A percentile compares a stretch with the other conserved stretches of the same genome.
These are phyloP conservation scores for Dothidotthia symphoricarpi DNA, from an alignment of 2,329 filamentous ascomycete genomes.

Conservation along the genomic window DNA sequence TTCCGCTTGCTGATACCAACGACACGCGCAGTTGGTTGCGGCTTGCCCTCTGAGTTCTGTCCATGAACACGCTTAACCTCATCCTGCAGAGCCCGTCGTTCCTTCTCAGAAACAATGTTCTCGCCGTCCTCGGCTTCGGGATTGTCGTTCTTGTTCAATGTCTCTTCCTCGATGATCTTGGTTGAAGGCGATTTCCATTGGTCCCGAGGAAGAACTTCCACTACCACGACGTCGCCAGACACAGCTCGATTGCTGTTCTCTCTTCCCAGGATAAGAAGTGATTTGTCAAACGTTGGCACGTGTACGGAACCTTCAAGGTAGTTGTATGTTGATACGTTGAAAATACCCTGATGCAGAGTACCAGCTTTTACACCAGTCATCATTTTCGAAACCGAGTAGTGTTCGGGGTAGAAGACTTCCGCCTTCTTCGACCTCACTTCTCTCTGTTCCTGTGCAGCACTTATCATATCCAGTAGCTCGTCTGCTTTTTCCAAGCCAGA, in stretches of 20 bases:
- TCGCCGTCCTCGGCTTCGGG: constrained; percentile 73
- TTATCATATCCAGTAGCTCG: constrained; percentile 88
- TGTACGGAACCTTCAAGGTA: constrained; percentile 92
- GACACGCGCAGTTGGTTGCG: constrained; percentile 87
- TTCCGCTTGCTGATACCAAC: constrained; percentile 93
- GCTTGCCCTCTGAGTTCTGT: constrained; percentile 69
- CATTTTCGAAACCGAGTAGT: constrained; percentile 85
- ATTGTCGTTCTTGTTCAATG: constrained; percentile 88
- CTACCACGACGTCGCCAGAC: constrained; percentile 87
- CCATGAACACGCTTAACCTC: constrained; percentile 85
- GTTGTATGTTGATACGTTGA: constrained; percentile 97
- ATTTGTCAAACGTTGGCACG: constrained; percentile 84
- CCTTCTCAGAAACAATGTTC: constrained; percentile 81
- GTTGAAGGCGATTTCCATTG: constrained; percentile 97
- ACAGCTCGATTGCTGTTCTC: constrained; percentile 96
- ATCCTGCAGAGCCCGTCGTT: constrained; percentile 83
- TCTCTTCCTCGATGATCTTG: constrained; percentile 93
- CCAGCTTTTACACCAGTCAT: constrained; percentile 90
- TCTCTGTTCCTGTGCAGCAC: constrained; percentile 68
- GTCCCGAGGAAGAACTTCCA: constrained; percentile 88
- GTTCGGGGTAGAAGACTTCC: constrained; percentile 82
- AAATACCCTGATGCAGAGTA: constrained; percentile 87
- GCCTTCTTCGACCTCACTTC: constrained; percentile 63
- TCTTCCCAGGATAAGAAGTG: constrained; percentile 81
- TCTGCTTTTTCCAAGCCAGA: constrained; percentile 78